These are phyloP conservation scores for Lactarius psammicola DNA, from an alignment of 768 basidiomycete genomes.

Conservation along the genomic window DNA sequence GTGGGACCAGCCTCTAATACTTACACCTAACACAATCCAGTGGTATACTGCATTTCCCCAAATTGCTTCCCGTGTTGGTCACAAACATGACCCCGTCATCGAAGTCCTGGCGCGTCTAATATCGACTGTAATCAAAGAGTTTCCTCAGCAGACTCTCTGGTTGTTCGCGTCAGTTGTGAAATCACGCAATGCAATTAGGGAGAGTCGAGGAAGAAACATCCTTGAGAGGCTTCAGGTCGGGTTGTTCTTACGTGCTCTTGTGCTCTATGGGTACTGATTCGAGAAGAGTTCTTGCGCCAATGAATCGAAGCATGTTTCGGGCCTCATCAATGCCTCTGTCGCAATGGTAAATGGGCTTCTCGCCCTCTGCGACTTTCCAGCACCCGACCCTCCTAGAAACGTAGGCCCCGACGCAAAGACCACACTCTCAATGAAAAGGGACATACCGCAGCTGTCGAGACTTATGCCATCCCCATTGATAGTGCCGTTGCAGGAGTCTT, in stretches of 20 bases:
- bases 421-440: constrained; percentile 50
- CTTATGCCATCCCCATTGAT: constrained; percentile 69
- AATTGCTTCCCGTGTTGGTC: constrained; percentile 90
- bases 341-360: constrained; percentile 71
- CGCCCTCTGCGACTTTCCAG: constrained; percentile 55
- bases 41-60: constrained; percentile 97
- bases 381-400: constrained; percentile 36
- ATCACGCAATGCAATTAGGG: constrained; percentile 67
- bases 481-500: constrained; percentile 88
- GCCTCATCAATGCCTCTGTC: constrained; percentile 47
- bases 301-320: constrained; percentile 44
- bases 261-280: neutral
- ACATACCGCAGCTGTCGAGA: constrained; percentile 52
- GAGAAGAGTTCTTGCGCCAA: constrained; percentile 48
- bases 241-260: constrained; percentile 1
- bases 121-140: constrained; percentile 66
- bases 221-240: constrained; percentile 57
- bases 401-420: constrained; percentile 32
- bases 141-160: constrained; percentile 93
- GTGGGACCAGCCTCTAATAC: neutral
- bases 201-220: constrained; percentile 56
- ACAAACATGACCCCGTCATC: constrained; percentile 61
- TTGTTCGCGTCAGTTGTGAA: constrained; percentile 85
- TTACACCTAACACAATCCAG: constrained; percentile 41
- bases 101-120: constrained; percentile 64